These are phyloP conservation scores for Isabelozyma rhagii DNA, from an alignment of 805 yeast genomes.

Conservation along the genomic window DNA sequence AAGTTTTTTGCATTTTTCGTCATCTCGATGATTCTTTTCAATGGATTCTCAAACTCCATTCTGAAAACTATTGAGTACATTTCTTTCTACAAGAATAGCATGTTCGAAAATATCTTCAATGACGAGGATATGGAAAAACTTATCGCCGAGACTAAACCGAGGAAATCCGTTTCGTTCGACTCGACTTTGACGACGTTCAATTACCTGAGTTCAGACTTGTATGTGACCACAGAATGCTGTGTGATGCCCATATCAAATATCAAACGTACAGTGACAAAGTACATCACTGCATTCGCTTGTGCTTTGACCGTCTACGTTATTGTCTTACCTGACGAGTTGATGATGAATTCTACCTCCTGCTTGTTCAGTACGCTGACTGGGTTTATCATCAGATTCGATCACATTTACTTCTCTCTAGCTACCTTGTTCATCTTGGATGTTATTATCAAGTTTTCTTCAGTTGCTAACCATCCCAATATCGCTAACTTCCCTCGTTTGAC, in stretches of 20 bases:
- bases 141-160: conserved; percentile 2
- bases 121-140: conserved; percentile 3
- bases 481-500: conserved; percentile 12
- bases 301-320: background rate
- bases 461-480: conserved; percentile 10
- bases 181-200: conserved; percentile 10
- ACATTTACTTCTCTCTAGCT: conserved; percentile 16
- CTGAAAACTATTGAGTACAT: conserved; percentile 13
- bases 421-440: conserved; percentile 10
- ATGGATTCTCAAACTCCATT: conserved; percentile 8
- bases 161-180: conserved; percentile 16
- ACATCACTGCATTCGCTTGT: background rate
- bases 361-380: conserved; percentile 4
- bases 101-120: conserved; percentile 2
- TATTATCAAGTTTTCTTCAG: conserved; percentile 6
- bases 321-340: conserved; percentile 9
- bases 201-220: conserved; percentile 5
- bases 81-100: conserved; percentile 1
- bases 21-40: conserved; percentile 9
- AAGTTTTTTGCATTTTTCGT: conserved; percentile 4
- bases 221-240: conserved; percentile 1
- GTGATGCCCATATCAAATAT: background rate
- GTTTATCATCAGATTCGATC: conserved; percentile 20
- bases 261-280: background rate
- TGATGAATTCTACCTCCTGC: conserved; percentile 18